A percentile compares a stretch with the other conserved stretches of the same genome.
phyloP scores from a whole-genome alignment of 2,329 filamentous ascomycete species.

The Colletotrichum limetticola region DNA sequence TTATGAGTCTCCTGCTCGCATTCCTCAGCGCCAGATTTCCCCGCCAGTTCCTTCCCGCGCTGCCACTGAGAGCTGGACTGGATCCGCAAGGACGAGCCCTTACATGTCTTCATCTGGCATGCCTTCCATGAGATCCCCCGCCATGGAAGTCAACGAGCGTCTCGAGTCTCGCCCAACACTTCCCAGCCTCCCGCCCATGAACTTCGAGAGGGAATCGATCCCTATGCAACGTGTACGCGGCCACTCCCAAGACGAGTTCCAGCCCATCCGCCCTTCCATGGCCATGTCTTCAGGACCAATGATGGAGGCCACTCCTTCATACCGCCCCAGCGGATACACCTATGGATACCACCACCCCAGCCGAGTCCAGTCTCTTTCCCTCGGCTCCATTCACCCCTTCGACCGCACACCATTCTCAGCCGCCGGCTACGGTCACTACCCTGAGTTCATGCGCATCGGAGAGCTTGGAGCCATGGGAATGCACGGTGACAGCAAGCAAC shows the following conservation, averaged over 20 bases:
- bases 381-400: conserved; percentile 54
- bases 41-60: conserved; percentile 43
- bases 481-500: conserved; percentile 59
- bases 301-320: conserved; percentile 46
- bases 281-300: conserved; percentile 40
- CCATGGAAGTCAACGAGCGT: conserved; percentile 47
- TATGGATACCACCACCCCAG: conserved; percentile 56
- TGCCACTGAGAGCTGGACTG: conserved; percentile 49
- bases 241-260: conserved; percentile 49
- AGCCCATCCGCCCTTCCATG: conserved; percentile 44
- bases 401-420: conserved; percentile 58
- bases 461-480: conserved; percentile 51
- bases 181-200: conserved; percentile 53
- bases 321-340: conserved; percentile 47
- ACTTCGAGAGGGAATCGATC: conserved; percentile 48
- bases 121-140: conserved; percentile 44
- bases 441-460: conserved; percentile 54
- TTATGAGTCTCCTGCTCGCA: conserved; percentile 51
- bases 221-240: conserved; percentile 46
- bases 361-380: conserved; percentile 57
- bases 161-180: conserved; percentile 50
- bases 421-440: conserved; percentile 52
- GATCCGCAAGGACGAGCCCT: conserved; percentile 47
- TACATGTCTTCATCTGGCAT: conserved; percentile 44
- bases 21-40: conserved; percentile 47